These are phyloP conservation scores for Solanum hybrid DNA, from an alignment of 305 asterid genomes.

Conservation along the genomic window DNA sequence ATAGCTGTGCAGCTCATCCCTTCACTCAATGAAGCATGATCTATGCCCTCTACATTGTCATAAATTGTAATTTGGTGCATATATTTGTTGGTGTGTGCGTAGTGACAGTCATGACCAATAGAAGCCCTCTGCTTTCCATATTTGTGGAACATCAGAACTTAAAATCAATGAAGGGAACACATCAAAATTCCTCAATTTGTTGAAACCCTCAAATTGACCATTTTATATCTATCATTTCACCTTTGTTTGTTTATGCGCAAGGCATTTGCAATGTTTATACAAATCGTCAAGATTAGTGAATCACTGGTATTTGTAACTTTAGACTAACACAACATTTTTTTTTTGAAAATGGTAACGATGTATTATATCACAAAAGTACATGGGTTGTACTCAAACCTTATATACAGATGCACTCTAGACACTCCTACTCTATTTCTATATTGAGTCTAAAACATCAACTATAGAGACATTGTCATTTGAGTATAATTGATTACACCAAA, in stretches of 20 bases:
- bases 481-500: too few species aligned
- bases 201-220: background rate
- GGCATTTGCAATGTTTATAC: background rate
- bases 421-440: too few species aligned
- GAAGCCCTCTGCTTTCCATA: background rate
- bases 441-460: too few species aligned
- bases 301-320: background rate
- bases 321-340: background rate
- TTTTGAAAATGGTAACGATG: too few species aligned
- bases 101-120: background rate
- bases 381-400: too few species aligned
- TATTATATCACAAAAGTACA: too few species aligned
- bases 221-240: background rate
- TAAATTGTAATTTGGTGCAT: background rate
- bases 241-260: background rate
- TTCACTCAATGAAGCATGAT: background rate
- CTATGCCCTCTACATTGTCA: background rate
- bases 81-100: background rate
- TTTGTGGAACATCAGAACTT: background rate
- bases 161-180: background rate
- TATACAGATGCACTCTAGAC: too few species aligned
- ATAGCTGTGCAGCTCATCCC: background rate
- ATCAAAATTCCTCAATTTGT: background rate
- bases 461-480: too few species aligned
- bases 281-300: background rate